These are phyloP conservation scores for Dendrobium nobile DNA, from an alignment of 106 monocot genomes.

Conservation along the genomic window DNA sequence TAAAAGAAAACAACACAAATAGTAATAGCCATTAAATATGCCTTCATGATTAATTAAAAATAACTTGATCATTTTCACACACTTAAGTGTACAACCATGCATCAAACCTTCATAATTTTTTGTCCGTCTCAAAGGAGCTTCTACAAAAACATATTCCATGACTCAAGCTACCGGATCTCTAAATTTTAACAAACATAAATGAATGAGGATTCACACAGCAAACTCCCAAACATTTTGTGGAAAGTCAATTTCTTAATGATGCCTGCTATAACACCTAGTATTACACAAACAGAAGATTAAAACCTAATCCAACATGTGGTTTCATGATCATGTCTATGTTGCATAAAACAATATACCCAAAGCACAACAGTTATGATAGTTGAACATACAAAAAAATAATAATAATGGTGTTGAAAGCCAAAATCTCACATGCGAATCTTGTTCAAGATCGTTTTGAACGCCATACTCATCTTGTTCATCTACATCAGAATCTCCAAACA, in stretches of 20 bases:
- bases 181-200: not conserved
- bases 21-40: not conserved
- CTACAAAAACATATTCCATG: not conserved
- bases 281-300: not conserved
- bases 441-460: conserved; percentile 54
- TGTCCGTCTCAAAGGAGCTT: not conserved
- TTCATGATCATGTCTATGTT: not conserved
- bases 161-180: not conserved
- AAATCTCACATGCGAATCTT: conserved; percentile 52
- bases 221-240: not conserved
- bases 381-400: not conserved
- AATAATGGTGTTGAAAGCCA: not conserved
- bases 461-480: conserved; percentile 65
- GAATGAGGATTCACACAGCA: not conserved
- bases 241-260: not conserved
- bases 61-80: not conserved
- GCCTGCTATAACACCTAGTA: not conserved
- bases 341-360: not conserved
- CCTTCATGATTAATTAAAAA: not conserved
- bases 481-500: conserved; percentile 96
- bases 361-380: not conserved
- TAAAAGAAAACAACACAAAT: not conserved
- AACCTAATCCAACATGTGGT: not conserved
- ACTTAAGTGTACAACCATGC: not conserved
- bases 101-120: not conserved